Evolutionary conservation across 257 asterid species (phyloP).

Genomic region (Rhazya stricta): DNA sequence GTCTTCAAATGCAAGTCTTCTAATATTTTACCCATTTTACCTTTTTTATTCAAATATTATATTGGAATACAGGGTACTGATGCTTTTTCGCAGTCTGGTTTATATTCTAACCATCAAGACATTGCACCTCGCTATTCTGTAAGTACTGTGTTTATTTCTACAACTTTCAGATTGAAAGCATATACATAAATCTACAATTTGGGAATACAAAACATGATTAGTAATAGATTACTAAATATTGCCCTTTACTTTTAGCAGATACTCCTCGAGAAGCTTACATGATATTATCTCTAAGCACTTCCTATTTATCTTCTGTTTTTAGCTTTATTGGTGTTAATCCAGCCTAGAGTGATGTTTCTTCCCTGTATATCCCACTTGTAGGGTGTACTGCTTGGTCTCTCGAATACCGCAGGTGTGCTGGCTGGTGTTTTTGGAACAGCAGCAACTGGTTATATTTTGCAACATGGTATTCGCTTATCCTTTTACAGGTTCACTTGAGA

Average conservation of each 20-base stretch:
- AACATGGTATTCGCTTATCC: constrained; percentile 55
- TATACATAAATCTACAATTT: background rate
- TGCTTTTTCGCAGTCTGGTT: constrained; percentile 91
- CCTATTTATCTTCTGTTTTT: background rate
- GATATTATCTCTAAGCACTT: no score
- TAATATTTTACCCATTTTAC: constrained; percentile 7
- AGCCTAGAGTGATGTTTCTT: background rate
- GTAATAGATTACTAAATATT: background rate
- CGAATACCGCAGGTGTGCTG: constrained; percentile 92
- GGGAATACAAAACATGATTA: no score
- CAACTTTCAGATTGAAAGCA: background rate
- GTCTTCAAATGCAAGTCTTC: background rate
- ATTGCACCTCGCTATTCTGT: constrained; percentile 92
- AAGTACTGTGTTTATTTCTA: constrained; percentile 21
- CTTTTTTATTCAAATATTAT: constrained; percentile 5
- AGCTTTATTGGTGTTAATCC: background rate
- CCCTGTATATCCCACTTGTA: constrained; percentile 21
- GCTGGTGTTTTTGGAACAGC: constrained; percentile 92
- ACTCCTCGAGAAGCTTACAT: background rate
- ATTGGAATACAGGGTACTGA: constrained; percentile 59
- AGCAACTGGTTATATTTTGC: constrained; percentile 90
- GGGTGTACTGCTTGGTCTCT: constrained; percentile 91
- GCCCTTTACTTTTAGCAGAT: background rate
- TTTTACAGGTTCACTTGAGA: background rate
- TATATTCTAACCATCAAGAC: constrained; percentile 88